Conservation (phyloP, 768 basidiomycete species). For the Suillus subaureus region DNA sequence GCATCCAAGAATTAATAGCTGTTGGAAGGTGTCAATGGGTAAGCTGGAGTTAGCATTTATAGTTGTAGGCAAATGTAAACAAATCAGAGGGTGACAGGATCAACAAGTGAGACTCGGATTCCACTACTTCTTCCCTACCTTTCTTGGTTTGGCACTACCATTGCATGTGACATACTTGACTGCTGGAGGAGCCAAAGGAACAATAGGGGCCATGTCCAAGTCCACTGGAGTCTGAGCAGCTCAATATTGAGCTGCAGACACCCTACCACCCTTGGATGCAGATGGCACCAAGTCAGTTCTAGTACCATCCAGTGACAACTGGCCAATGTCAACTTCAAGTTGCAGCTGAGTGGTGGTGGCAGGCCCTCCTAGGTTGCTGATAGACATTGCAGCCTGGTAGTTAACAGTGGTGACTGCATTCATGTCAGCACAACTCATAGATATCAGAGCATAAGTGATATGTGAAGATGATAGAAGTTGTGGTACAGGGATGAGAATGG, state of each 20-base stretch:
- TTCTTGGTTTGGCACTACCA: neutral
- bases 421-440: neutral
- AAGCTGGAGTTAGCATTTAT: neutral
- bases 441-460: neutral
- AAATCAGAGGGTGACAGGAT: neutral
- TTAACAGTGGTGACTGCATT: neutral
- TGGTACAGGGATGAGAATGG: neutral
- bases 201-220: neutral
- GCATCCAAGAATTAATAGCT: too few species aligned
- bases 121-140: neutral
- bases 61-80: neutral
- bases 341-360: neutral
- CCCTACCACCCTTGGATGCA: neutral
- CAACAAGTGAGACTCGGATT: neutral
- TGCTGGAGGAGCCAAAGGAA: neutral
- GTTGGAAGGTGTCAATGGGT: too few species aligned
- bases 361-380: neutral
- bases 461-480: neutral
- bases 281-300: neutral
- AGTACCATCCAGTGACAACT: neutral
- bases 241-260: neutral
- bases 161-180: neutral
- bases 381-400: neutral
- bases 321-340: neutral
- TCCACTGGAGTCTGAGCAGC: neutral